Percentiles rank a stretch among this genome's conserved stretches.
These are phyloP conservation scores for Lonicera japonica DNA, from an alignment of 129 eudicot species.

Conservation along the genomic window DNA sequence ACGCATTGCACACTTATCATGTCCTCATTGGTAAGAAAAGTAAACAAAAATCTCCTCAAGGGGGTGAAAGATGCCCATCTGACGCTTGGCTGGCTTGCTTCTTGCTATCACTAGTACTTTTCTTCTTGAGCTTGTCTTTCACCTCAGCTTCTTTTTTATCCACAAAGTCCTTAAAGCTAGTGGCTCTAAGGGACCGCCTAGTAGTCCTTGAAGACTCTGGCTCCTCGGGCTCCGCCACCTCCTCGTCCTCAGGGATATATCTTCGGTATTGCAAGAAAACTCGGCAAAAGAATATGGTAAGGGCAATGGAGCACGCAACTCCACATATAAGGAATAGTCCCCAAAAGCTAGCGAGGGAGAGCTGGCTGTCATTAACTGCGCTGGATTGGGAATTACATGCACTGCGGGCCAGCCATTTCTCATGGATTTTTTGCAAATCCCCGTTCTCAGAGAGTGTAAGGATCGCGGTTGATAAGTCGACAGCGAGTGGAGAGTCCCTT, in stretches of 20 bases:
- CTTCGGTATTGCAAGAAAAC: constrained; percentile 47
- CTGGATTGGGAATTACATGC: constrained; percentile 34
- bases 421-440: constrained; percentile 50
- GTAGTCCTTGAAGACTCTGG: constrained; percentile 30
- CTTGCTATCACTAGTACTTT: constrained; percentile 20
- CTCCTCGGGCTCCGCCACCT: constrained; percentile 23
- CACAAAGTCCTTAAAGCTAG: constrained; percentile 58
- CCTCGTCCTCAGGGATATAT: constrained; percentile 43
- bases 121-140: constrained; percentile 49
- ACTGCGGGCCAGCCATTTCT: constrained; percentile 44
- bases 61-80: constrained; percentile 34
- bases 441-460: constrained; percentile 62
- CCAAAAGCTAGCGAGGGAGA: constrained; percentile 76
- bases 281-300: constrained; percentile 39
- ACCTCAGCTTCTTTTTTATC: constrained; percentile 68
- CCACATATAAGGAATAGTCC: constrained; percentile 79
- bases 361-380: constrained; percentile 33
- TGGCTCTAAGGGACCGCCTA: constrained; percentile 22
- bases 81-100: constrained; percentile 24
- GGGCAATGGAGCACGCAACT: constrained; percentile 43
- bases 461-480: constrained; percentile 61
- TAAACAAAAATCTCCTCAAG: constrained; percentile 4
- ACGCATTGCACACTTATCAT: too few species aligned
- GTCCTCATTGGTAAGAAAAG: background rate
- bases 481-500: constrained; percentile 69